Evolutionary conservation across 169 alveolate genomes (phyloP), one percentile per base, ranked within the genome.

Genomic region (Eimeria praecox): DNA sequence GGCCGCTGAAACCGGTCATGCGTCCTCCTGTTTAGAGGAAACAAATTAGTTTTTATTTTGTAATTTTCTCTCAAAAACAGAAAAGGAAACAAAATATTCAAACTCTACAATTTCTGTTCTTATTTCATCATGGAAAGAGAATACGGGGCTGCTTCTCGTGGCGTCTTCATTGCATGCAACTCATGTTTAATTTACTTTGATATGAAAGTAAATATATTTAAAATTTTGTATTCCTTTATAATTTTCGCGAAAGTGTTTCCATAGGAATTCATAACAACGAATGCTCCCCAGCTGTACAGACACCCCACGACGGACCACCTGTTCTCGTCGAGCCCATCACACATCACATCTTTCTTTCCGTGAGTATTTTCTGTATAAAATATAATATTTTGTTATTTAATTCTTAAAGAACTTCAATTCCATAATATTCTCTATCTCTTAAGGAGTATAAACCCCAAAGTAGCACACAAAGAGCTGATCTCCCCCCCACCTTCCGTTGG

Each of bases 221-320:
- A 30, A 35, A 20, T 4, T 54, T 2, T 14, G 27, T 33, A 73
- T 24, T 35, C 1, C 16, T 0, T 73, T 3, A 38, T 33, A 8
- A 4, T 33, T 40, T 40, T 73, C 27, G 10, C 10, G 0, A 22
- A 40, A 33, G 83, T 14, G 83, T 73, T 73, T 33, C 24, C 54
- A 22, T 20, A 3, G 22, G n/a, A 73, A 73, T 73, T 12, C 3
- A 20, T 38, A n/a, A 62, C 38, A 27, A 14, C 35, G 73, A 62
- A 62, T 4, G 3, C 38, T 3, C 73, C 33, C 27, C 73, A 10
- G 73, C 38, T 62, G 83, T 35, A 38, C 83, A 38, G 54, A 73
- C 83, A 73, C 80, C 52, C 54, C 83, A 73, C 83, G 52, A 22
- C 52, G 27, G 52, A 12, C 83, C 52, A 22, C 54, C 83, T 33